These are phyloP conservation scores for Przewalskia tangutica DNA, from an alignment of 257 asterid genomes.

Conservation along the genomic window DNA sequence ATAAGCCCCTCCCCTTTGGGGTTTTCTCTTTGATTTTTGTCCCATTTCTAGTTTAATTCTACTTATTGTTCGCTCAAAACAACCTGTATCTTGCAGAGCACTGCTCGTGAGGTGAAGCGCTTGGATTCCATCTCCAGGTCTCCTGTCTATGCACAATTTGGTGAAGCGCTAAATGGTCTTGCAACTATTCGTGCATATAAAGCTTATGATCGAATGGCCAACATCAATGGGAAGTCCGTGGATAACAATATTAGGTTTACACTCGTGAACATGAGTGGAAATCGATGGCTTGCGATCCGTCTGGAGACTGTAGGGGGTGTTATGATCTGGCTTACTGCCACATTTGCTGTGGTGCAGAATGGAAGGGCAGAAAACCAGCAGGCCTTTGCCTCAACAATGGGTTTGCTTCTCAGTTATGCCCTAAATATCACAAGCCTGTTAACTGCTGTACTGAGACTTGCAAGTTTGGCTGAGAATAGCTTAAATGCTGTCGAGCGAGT, in stretches of 20 bases:
- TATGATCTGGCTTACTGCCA: slow-evolving; percentile 96
- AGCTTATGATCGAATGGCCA: slow-evolving; percentile 91
- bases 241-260: slow-evolving; percentile 81
- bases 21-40: neutral
- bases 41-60: neutral
- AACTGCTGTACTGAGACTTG: slow-evolving; percentile 77
- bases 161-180: slow-evolving; percentile 89
- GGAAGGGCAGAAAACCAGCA: slow-evolving; percentile 74
- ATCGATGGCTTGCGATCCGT: slow-evolving; percentile 95
- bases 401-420: slow-evolving; percentile 89
- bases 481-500: slow-evolving; percentile 90
- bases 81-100: slow-evolving; percentile 52
- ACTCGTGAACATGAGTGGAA: slow-evolving; percentile 81
- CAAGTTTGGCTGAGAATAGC: slow-evolving; percentile 90
- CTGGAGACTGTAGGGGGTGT: slow-evolving; percentile 88
- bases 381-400: slow-evolving; percentile 96
- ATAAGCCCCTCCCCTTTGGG: neutral
- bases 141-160: slow-evolving; percentile 98
- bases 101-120: slow-evolving; percentile 95
- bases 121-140: slow-evolving; percentile 83
- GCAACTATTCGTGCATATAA: slow-evolving; percentile 90
- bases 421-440: slow-evolving; percentile 72
- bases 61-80: neutral
- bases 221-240: slow-evolving; percentile 79
- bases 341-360: slow-evolving; percentile 92